Percentiles rank a stretch among this genome's conserved stretches.
phyloP scores from a whole-genome alignment of 352 stramenopile species.

The Globisporangium recalcitrans region DNA sequence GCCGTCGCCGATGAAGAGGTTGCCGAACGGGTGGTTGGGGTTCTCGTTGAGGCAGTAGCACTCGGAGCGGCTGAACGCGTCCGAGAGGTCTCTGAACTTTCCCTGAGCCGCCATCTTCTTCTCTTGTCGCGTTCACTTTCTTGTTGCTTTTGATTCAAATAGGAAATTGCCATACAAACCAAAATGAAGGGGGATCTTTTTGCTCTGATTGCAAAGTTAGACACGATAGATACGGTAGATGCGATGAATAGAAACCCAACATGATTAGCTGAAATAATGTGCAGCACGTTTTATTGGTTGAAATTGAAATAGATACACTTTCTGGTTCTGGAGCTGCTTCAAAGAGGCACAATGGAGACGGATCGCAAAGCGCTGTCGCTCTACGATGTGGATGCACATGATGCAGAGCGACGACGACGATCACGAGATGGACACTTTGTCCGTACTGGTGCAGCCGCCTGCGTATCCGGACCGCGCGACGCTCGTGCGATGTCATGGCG shows the following conservation, averaged over 20 bases:
- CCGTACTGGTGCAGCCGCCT: not conserved
- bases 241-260: not conserved
- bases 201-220: not conserved
- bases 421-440: not conserved
- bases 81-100: slow-evolving; percentile 55
- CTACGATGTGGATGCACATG: slow-evolving; percentile 2
- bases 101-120: not conserved
- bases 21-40: slow-evolving; percentile 58
- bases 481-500: slow-evolving; percentile 13
- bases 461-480: not conserved
- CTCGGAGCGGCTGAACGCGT: slow-evolving; percentile 47
- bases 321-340: not conserved
- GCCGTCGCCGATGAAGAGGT: slow-evolving; percentile 76
- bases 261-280: not conserved
- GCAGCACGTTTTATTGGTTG: not conserved
- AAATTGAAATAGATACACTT: slow-evolving; percentile 4
- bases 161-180: slow-evolving; percentile 5
- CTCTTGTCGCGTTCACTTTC: not conserved
- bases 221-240: slow-evolving; percentile 3
- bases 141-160: not conserved
- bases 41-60: slow-evolving; percentile 83
- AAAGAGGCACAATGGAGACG: not conserved
- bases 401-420: not conserved
- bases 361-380: slow-evolving; percentile 14
- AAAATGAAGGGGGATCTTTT: not conserved